phyloP scores from a whole-genome alignment of 805 yeast genomes.

The Kuraishia hungarica region DNA sequence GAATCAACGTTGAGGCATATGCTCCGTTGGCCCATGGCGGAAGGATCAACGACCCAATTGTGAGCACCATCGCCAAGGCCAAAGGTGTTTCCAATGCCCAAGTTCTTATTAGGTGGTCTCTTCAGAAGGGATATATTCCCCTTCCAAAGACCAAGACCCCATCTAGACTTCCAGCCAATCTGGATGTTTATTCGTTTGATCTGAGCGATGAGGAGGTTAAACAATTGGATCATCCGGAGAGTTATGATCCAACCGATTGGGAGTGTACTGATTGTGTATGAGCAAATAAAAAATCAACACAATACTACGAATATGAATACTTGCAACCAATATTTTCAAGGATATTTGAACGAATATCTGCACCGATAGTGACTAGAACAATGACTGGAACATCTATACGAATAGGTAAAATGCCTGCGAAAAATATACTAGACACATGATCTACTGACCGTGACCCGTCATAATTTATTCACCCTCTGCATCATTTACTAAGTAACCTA shows the following conservation, averaged over 20 bases:
- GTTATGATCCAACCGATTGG: slow-evolving; percentile 72
- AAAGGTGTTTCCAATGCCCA: slow-evolving; percentile 49
- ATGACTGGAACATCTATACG: no score
- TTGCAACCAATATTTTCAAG: no score
- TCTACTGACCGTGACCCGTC: no score
- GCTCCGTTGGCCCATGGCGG: slow-evolving; percentile 66
- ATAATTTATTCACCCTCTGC: no score
- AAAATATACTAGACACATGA: no score
- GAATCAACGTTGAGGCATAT: slow-evolving; percentile 62
- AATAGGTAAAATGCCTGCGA: no score
- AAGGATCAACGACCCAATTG: slow-evolving; percentile 45
- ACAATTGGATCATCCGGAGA: slow-evolving; percentile 37
- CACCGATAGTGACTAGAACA: no score
- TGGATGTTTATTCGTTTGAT: slow-evolving; percentile 44
- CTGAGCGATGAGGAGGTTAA: slow-evolving; percentile 32
- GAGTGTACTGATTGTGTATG: slow-evolving; percentile 57
- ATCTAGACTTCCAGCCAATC: slow-evolving; percentile 43
- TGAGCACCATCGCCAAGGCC: slow-evolving; percentile 39
- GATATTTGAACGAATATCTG: no score
- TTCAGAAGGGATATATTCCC: slow-evolving; percentile 63
- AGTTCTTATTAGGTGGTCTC: slow-evolving; percentile 64
- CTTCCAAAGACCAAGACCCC: slow-evolving; percentile 56
- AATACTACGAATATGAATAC: no score
- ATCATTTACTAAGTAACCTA: no score
- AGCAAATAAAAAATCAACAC: no score